Base-by-base conservation (phyloP, 1,284 basidiomycete species). In the Inonotus obliquus region DNA sequence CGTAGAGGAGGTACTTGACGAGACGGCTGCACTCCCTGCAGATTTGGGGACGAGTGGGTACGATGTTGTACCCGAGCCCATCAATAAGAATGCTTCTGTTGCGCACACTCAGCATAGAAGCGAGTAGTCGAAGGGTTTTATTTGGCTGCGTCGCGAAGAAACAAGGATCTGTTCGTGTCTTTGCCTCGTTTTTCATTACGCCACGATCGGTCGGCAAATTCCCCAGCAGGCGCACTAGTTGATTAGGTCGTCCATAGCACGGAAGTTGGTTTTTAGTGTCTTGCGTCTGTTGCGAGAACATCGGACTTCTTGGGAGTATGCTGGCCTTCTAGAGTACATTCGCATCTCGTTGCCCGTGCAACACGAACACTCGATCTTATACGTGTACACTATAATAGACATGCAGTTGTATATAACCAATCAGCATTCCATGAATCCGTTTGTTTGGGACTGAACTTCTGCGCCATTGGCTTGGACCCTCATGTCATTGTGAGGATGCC, bases 1-100 rank as follows among this genome's bases (percentile, higher is more conserved):
- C 71, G 64, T 75, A 70, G 73, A 75, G 63, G 69, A 74, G 51
- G 68, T 69, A 49, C 73, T 91, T 61, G 87, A 91, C 62, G 89
- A 91, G 71, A 91, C 90, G 0, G 88, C 90, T 23, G 76, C 74
- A 14, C 77, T 91, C 25, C 91, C 90, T n/a, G 83, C 81, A 10
- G 87, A 89, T 69, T 75, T 89, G 29, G 88, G 87, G 7, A 83
- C 80, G 70, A 77, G 85, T 67, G 88, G 88, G 32, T 91, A 77
- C 70, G 87, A 90, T 70, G 86, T 89, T 41, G 74, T 89, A n/a
- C 58, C 59, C 19, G 17, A n/a, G 37, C 58, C 57, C 21, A 21
- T 27, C 55, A 37, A 19, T 44, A 56, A 14, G 14, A 37, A 32
- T 49, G 37, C 54, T 47, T 51, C 19, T 14, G 48, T 25, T 32